Percentiles rank a stretch among this genome's conserved stretches.
These are phyloP conservation scores for Quercus phellos DNA, from an alignment of 331 rosid species.

Conservation along the genomic window DNA sequence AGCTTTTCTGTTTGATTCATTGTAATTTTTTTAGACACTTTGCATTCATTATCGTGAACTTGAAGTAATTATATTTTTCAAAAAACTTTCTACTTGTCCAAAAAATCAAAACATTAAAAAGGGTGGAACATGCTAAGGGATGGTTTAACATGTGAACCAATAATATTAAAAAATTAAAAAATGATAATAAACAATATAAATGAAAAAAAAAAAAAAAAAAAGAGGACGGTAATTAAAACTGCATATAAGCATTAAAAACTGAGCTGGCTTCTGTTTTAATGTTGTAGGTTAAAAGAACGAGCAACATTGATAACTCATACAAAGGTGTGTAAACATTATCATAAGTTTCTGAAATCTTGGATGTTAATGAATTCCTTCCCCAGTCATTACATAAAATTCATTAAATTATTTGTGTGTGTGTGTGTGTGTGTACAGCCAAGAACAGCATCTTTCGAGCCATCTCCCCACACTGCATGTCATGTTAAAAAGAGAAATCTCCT, in stretches of 20 bases:
- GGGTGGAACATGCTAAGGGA: not conserved
- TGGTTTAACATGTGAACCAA: conserved; percentile 15
- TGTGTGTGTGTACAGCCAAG: not conserved
- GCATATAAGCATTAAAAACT: not conserved
- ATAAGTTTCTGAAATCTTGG: not conserved
- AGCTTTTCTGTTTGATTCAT: no score
- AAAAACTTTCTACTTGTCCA: no score
- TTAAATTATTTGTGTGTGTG: not conserved
- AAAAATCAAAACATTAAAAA: not conserved
- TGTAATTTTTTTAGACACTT: no score
- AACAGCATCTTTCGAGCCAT: not conserved
- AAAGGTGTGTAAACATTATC: not conserved
- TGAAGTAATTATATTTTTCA: no score
- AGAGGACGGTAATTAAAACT: not conserved
- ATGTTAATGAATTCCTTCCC: not conserved
- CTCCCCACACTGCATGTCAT: not conserved
- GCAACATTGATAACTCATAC: not conserved
- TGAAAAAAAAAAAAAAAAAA: not conserved
- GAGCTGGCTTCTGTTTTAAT: not conserved
- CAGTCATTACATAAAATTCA: not conserved
- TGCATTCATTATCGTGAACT: no score
- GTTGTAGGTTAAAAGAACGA: not conserved
- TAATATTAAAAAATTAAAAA: not conserved
- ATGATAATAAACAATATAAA: not conserved
- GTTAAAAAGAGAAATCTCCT: not conserved